Percentiles rank a stretch among this genome's conserved stretches.
These are phyloP conservation scores for Seiridium cupressi DNA, from an alignment of 2,329 filamentous ascomycete genomes.

Conservation along the genomic window DNA sequence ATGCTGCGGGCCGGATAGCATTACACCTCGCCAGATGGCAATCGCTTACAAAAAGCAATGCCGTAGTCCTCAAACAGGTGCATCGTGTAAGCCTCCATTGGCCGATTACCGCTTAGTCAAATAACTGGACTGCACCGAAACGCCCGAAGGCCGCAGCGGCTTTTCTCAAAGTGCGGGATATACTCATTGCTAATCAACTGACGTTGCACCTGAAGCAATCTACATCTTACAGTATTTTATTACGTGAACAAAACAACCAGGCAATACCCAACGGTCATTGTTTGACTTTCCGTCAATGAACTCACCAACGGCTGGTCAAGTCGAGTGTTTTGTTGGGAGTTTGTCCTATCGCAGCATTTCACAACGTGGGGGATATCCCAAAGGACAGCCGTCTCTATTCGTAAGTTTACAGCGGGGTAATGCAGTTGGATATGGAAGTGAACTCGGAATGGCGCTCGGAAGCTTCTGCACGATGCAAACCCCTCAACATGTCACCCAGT, in stretches of 20 bases:
- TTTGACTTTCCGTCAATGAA: too few species aligned
- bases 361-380: conserved; percentile 37
- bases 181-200: neutral
- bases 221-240: neutral
- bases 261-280: too few species aligned
- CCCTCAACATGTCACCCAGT: conserved; percentile 13
- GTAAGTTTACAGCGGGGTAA: conserved; percentile 8
- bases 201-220: neutral
- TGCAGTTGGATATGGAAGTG: neutral
- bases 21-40: neutral
- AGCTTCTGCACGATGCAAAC: conserved; percentile 16
- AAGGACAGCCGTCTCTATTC: conserved; percentile 23
- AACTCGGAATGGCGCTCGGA: conserved; percentile 12
- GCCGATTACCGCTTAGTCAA: neutral
- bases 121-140: neutral
- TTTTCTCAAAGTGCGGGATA: neutral
- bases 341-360: conserved; percentile 26
- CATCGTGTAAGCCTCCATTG: neutral
- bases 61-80: neutral
- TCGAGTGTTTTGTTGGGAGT: neutral
- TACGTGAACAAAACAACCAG: neutral
- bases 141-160: neutral
- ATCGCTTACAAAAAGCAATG: neutral
- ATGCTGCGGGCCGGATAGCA: neutral
- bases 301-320: neutral